Evolutionary conservation across 2,329 filamentous ascomycete genomes (phyloP), one percentile per base, ranked within the genome.

Genomic region (Falciphora oryzae): DNA sequence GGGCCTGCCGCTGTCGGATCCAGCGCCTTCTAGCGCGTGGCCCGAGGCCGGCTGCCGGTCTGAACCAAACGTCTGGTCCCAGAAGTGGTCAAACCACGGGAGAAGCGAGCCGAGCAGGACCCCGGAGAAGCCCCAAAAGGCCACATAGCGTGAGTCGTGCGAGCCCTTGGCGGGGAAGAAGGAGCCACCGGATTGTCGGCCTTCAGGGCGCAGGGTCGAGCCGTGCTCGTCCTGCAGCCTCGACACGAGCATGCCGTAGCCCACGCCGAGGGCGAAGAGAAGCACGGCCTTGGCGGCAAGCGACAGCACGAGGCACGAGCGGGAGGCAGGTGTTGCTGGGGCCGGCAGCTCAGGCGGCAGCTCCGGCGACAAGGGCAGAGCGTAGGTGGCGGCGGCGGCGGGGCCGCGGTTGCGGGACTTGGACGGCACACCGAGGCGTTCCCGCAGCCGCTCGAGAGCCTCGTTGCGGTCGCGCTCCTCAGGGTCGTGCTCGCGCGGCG

Each of bases 1-100:
- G 61, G 81, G 70, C 63, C 75, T 76, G 66, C 75, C 64, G 62
- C 76, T 73, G 63, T 74, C 62, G 22, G 18, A 53, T n/a, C n/a
- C 71, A 62, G 63, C 59, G 25, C 66, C 62, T 53, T 66, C 69
- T 50, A 64, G 70, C 35, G 69, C 71, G 59, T 71, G 76, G 11
- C 74, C 75, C 10, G 18, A 18, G 57, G 27, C 28, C 18, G 18
- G 6, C 32, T 29, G 35, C 22, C 44, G n/a, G 8, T 28, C 25
- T 2, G 32, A 44, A 11, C 79, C 78, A 68, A 82, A 77, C 10
- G 79, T 75, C 58, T 82, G 79, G 66, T 89, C 86, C 86, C 90
- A 95, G 13, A 93, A 75, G 14, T 83, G 79, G 74, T 99, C 95
- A 27, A 97, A 84, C 85, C 89, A 94, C 1, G 95, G 95, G 65